These are phyloP conservation scores for Calonectria pseudoturangicola DNA, from an alignment of 2,329 filamentous ascomycete species.

Conservation along the genomic window DNA sequence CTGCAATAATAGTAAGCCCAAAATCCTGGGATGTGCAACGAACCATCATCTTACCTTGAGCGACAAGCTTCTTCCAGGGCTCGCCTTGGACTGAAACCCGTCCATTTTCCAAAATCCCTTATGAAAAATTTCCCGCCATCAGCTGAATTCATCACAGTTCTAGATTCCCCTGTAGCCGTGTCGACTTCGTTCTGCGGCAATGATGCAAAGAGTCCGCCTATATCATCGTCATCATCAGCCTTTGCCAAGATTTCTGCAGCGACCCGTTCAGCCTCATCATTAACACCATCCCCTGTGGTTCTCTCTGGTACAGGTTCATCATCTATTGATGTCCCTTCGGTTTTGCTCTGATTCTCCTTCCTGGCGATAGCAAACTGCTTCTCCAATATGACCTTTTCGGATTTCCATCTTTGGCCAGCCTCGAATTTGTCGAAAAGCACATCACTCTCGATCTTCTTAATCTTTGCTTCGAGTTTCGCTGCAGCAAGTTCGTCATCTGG, in stretches of 20 bases:
- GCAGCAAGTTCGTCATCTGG: constrained; percentile 67
- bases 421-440: constrained; percentile 81
- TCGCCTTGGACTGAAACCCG: constrained; percentile 84
- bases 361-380: constrained; percentile 74
- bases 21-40: constrained; percentile 4
- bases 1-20: constrained; percentile 62
- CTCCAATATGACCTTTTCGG: constrained; percentile 75
- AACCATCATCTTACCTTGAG: constrained; percentile 73
- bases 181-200: constrained; percentile 78
- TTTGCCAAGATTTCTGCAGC: constrained; percentile 76
- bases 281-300: constrained; percentile 67
- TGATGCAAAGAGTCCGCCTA: constrained; percentile 72
- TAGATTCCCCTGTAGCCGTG: constrained; percentile 73
- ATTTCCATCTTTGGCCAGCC: constrained; percentile 80
- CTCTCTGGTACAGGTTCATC: constrained; percentile 52
- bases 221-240: constrained; percentile 72
- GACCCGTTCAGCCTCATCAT: constrained; percentile 74
- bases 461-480: constrained; percentile 81
- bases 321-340: constrained; percentile 42
- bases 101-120: constrained; percentile 89
- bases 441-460: constrained; percentile 86
- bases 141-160: constrained; percentile 71
- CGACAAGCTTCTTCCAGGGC: constrained; percentile 92
- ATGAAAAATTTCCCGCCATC: constrained; percentile 76
- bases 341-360: constrained; percentile 57